Evolutionary conservation across 2,329 filamentous ascomycete genomes (phyloP), one percentile per base, ranked within the genome.

Genomic region (Cercospora janseana): DNA sequence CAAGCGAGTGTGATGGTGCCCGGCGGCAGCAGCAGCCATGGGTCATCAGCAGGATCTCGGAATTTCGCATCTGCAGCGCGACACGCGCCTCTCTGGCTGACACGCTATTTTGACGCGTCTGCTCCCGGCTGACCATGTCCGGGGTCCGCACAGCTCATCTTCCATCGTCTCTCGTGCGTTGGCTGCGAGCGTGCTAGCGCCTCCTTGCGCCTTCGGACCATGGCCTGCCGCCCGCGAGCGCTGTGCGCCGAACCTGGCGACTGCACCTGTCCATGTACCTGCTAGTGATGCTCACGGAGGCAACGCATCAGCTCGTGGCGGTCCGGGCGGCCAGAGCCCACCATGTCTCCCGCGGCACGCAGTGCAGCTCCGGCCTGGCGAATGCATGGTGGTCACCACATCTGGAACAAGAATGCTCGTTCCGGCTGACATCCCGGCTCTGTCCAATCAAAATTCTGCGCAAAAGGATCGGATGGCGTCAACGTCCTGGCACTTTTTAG

Each of bases 11-110:
- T 7, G 16, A 31, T 31, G 18, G 21, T 31, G 31, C 4, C 8
- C 20, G 41, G 15, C 41, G 37, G 24, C 21, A 23, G 23, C 32
- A n/a, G 13, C 32, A 27, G 37, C 9, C 15, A 26, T n/a, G 23
- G 35, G 35, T 15, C 16, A 28, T n/a, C 12, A 13, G 15, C 28
- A 26, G 44, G 37, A 20, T 35, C 29, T 26, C 23, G 23, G 18
- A 16, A 38, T 48, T 49, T 52, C 29, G n/a, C n/a, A 40, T 23
- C 44, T 52, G 45, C 50, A 52, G 50, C 50, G 50, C 50, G 44
- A 48, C 44, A 49, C 44, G 50, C 49, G 49, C 50, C 38, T 29
- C n/a, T 21, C n/a, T 5, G 23, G 28, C 35, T 45, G 40, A 49
- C 35, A 18, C 43, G 44, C 35, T 15, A 38, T 38, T 24, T 38